A percentile compares a stretch with the other conserved stretches of the same genome.
Evolutionary conservation across 1,139 yeast species (phyloP).

Genomic region (Tardiomyces depauwii): DNA sequence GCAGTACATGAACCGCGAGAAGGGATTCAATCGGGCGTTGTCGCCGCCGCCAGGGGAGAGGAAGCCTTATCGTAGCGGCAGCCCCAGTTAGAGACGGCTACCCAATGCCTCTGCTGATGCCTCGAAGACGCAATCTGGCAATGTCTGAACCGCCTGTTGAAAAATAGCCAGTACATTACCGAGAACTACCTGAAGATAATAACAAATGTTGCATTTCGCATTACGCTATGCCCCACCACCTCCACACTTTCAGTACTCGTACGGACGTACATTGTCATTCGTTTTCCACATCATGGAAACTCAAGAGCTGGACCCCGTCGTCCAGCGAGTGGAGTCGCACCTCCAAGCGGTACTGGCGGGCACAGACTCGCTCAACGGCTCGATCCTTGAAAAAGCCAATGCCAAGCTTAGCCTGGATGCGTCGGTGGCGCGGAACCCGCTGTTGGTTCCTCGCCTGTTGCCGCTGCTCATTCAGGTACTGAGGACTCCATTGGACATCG

Average conservation of each 20-base stretch:
- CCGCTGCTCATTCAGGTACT: conserved; percentile 12
- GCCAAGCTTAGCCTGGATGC: conserved; percentile 10
- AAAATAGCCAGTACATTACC: too few relatives aligned
- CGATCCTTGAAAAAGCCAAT: conserved; percentile 9
- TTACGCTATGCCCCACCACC: too few relatives aligned
- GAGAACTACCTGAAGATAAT: too few relatives aligned
- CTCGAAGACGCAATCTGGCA: too few relatives aligned
- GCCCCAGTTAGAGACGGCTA: too few relatives aligned
- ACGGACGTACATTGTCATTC: too few relatives aligned
- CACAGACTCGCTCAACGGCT: conserved; percentile 5
- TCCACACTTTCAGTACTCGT: too few relatives aligned
- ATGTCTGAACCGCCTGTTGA: too few relatives aligned
- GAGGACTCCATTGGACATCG: conserved; percentile 7
- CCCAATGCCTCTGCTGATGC: too few relatives aligned
- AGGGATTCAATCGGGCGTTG: conserved; percentile 50
- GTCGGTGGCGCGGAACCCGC: conserved; percentile 6
- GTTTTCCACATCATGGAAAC: not conserved
- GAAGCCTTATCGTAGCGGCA: too few relatives aligned
- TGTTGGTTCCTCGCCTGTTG: conserved; percentile 5
- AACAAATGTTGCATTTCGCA: too few relatives aligned
- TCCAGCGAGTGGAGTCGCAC: conserved; percentile 1
- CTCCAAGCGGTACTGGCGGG: conserved; percentile 3
- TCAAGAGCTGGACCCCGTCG: not conserved
- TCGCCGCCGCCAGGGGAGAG: conserved; percentile 31
- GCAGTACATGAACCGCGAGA: conserved; percentile 55